These are phyloP conservation scores for Dioscorea alata DNA, from an alignment of 106 monocot genomes.

Conservation along the genomic window DNA sequence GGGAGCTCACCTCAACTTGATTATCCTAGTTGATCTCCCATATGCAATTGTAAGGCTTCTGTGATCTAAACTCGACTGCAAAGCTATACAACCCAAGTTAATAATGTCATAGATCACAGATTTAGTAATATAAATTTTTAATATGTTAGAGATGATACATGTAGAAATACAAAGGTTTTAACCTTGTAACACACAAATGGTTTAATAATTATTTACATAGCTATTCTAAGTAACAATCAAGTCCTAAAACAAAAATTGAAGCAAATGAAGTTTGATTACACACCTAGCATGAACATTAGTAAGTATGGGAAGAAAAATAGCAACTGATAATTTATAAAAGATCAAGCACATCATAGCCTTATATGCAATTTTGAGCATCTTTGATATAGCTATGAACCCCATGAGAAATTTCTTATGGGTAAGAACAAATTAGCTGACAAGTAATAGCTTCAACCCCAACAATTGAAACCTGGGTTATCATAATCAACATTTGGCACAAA, in stretches of 20 bases:
- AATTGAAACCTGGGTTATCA: too few species aligned
- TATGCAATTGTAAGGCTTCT: conserved; percentile 13
- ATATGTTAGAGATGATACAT: neutral
- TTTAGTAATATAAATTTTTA: too few species aligned
- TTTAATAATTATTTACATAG: too few species aligned
- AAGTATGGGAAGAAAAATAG: too few species aligned
- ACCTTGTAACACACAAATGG: neutral
- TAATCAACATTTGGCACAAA: too few species aligned
- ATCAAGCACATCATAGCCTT: too few species aligned
- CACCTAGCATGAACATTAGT: neutral
- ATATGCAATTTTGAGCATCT: too few species aligned
- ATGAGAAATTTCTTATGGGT: too few species aligned
- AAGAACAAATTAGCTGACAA: too few species aligned
- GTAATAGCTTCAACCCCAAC: too few species aligned
- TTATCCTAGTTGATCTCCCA: neutral
- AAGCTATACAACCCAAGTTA: neutral
- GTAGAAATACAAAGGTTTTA: neutral
- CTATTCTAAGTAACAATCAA: neutral
- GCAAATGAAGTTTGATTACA: neutral
- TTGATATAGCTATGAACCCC: too few species aligned
- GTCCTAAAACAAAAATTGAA: neutral
- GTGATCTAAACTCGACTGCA: conserved; percentile 12
- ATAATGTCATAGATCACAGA: neutral
- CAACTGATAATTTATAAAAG: too few species aligned
- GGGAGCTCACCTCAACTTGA: conserved; percentile 7